Conservation (phyloP, 495 filamentous ascomycete species). For the Talaromyces proteolyticus region DNA sequence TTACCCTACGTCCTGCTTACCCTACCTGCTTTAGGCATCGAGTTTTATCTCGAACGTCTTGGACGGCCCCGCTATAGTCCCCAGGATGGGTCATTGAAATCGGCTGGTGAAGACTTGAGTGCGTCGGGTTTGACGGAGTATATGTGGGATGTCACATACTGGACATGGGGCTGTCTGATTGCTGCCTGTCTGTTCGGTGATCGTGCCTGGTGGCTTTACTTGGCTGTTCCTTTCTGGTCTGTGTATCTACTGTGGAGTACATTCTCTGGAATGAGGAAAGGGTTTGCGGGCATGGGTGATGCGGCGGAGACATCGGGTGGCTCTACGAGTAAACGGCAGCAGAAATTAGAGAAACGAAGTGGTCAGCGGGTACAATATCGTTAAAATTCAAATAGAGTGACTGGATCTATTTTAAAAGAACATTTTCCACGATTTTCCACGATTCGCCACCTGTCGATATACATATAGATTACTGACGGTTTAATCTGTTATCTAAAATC, state of each 20-base stretch:
- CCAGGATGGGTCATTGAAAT: slow-evolving; percentile 59
- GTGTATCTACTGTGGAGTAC: slow-evolving; percentile 61
- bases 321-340: slow-evolving; percentile 53
- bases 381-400: slow-evolving; percentile 11
- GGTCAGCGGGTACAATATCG: slow-evolving; percentile 41
- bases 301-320: slow-evolving; percentile 13
- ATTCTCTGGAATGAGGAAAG: slow-evolving; percentile 57
- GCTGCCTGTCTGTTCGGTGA: slow-evolving; percentile 65
- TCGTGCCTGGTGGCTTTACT: slow-evolving; percentile 70
- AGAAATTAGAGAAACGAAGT: slow-evolving; percentile 58
- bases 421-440: too few relatives aligned
- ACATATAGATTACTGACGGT: too few relatives aligned
- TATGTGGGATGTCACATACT: slow-evolving; percentile 95
- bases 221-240: slow-evolving; percentile 64
- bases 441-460: too few relatives aligned
- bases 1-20: slow-evolving; percentile 67
- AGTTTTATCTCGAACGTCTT: slow-evolving; percentile 76
- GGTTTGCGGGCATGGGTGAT: slow-evolving; percentile 53
- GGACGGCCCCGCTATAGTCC: slow-evolving; percentile 68
- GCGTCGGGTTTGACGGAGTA: slow-evolving; percentile 90
- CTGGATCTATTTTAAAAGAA: too few relatives aligned
- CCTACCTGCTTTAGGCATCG: slow-evolving; percentile 66
- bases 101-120: slow-evolving; percentile 80
- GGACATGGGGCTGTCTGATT: slow-evolving; percentile 69
- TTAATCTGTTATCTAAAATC: too few relatives aligned